Evolutionary conservation across 2,329 filamentous ascomycete species (phyloP).

Genomic region (Xylariomycetidae sp.): DNA sequence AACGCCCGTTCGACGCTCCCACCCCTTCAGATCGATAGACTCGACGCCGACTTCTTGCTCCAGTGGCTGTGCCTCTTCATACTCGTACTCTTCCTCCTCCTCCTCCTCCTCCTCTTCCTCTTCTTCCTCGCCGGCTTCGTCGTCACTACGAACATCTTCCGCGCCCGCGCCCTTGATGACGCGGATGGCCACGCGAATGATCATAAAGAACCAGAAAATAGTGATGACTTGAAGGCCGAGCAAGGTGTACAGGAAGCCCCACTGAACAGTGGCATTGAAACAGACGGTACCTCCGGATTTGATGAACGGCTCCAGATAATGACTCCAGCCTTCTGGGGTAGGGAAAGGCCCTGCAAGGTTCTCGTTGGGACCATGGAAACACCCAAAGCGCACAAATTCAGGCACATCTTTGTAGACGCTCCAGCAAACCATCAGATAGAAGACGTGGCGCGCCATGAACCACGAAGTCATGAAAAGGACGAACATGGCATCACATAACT

Average conservation of each 20-base stretch:
- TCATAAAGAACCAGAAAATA: constrained; percentile 86
- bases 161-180: constrained; percentile 73
- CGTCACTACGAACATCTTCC: constrained; percentile 84
- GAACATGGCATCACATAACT: constrained; percentile 76
- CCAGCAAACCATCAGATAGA: constrained; percentile 77
- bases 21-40: constrained; percentile 60
- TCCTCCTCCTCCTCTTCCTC: constrained; percentile 49
- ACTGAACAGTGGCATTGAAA: constrained; percentile 70
- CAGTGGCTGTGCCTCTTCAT: constrained; percentile 51
- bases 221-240: constrained; percentile 75
- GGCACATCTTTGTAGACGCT: constrained; percentile 69
- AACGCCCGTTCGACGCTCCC: constrained; percentile 53
- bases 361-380: constrained; percentile 59
- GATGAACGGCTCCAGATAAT: constrained; percentile 70
- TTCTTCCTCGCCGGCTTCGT: constrained; percentile 68
- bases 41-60: constrained; percentile 77
- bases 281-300: constrained; percentile 71
- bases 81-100: constrained; percentile 49
- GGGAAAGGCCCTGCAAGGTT: constrained; percentile 51
- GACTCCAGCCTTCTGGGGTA: constrained; percentile 48
- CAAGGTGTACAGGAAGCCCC: constrained; percentile 72
- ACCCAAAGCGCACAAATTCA: constrained; percentile 59
- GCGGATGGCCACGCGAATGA: constrained; percentile 73
- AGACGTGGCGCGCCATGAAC: constrained; percentile 76
- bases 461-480: constrained; percentile 81